A percentile compares a stretch with the other conserved stretches of the same genome.
These are phyloP conservation scores for Cutaneotrichosporon sp. DNA, from an alignment of 1,284 basidiomycete species.

Conservation along the genomic window DNA sequence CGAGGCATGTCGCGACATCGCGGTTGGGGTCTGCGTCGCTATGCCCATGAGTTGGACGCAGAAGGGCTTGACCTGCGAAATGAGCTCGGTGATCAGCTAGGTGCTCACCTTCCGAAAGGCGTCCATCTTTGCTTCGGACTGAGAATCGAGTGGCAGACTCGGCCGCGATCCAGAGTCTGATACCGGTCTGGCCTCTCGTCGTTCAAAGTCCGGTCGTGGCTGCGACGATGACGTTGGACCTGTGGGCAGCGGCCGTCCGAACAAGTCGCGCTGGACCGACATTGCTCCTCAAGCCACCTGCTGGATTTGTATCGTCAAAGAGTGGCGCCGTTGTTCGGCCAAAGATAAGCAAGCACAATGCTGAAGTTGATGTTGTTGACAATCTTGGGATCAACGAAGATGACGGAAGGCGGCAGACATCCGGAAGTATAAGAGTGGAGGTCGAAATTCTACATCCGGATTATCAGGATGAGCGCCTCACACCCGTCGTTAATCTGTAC, in stretches of 20 bases:
- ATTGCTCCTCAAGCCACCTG: background rate
- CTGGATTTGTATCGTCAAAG: no score
- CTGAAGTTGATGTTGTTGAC: background rate
- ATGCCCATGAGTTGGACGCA: conserved; percentile 72
- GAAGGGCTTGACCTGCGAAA: conserved; percentile 67
- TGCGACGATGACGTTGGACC: background rate
- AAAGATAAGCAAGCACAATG: no score
- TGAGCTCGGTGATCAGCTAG: no score
- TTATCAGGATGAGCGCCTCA: no score
- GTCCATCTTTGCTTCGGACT: conserved; percentile 26
- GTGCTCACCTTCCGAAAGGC: conserved; percentile 35
- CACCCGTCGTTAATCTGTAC: no score
- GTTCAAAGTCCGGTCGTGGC: no score
- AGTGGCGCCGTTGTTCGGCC: background rate
- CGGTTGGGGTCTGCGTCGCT: conserved; percentile 57
- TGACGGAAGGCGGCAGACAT: background rate
- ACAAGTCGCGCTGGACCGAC: conserved; percentile 17
- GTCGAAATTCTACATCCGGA: background rate
- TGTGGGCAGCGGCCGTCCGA: conserved; percentile 13
- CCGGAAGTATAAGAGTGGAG: background rate
- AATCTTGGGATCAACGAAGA: background rate
- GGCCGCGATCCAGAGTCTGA: no score
- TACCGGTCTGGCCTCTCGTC: no score
- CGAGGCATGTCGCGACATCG: conserved; percentile 53
- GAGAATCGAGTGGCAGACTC: background rate